Evolutionary conservation across 345 rosid species (phyloP), one percentile per base, ranked within the genome.

Genomic region (Luvunga scandens): DNA sequence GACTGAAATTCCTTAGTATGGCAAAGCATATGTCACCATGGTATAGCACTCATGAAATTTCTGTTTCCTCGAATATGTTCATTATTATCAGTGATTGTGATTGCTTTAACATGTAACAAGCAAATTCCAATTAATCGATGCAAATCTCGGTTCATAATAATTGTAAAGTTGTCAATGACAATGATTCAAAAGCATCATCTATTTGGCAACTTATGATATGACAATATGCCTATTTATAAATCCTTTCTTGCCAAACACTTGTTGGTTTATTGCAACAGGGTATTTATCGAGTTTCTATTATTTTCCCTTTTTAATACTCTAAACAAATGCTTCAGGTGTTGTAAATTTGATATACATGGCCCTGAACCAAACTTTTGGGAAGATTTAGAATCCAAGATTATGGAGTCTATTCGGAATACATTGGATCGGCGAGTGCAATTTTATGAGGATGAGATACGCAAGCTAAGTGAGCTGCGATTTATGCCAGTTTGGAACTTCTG

Each of bases 401-500:
- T 90, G 70, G 98, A 96, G 85, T 92, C 90, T 78, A 87, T 90
- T 74, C 89, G 88, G 85, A 96, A 90, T 88, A 91, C 95, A 70
- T 83, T 96, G 88, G 99, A 92, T 80, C 92, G 88, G 82, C 95
- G 98, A 31, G 92, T 87, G 39, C 98, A 92, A 63, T 92, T 96
- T 85, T 94, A 91, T 65, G 98, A 96, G 88, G 98, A 96, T 81
- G 99, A 96, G 84, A 88, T 96, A 88, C 93, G 97, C 73, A 94
- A 96, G 88, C 95, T 94, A 72, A 94, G 88, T 63, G 99, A 96
- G 86, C 99, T 91, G 68, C 90, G 95, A 66, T 90, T 90, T 88
- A 90, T 91, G 95, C 98, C 98, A 63, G 79, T 91, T 77, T 96
- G 99, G 99, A 96, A 88, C 89, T 96, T 96, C 82, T 94, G 98